Percentiles rank a stretch among this genome's conserved stretches.
Evolutionary conservation across 2,329 filamentous ascomycete genomes (phyloP).

Genomic region (Penicillium sp.): DNA sequence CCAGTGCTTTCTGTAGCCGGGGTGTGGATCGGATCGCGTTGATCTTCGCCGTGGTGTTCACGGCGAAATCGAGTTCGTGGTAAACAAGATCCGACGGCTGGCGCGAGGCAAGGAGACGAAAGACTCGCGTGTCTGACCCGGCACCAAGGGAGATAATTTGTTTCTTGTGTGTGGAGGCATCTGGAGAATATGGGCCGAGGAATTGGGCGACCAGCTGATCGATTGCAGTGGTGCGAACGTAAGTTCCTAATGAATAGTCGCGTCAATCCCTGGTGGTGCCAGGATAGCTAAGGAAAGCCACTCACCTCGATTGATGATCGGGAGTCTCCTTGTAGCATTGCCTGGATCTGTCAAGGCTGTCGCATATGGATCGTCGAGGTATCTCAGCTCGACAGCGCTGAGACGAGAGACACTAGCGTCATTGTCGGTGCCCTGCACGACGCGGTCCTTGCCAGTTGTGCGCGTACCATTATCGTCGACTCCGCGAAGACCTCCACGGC

Average conservation of each 20-base stretch:
- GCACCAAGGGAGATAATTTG: slow-evolving; percentile 93
- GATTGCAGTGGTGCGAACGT: slow-evolving; percentile 81
- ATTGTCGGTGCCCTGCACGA: slow-evolving; percentile 85
- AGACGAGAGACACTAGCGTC: slow-evolving; percentile 87
- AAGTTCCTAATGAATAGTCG: slow-evolving; percentile 64
- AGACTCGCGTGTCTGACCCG: slow-evolving; percentile 87
- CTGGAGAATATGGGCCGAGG: slow-evolving; percentile 47
- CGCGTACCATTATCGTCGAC: slow-evolving; percentile 28
- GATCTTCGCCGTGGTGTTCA: slow-evolving; percentile 70
- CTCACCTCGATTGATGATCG: slow-evolving; percentile 89
- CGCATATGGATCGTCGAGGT: slow-evolving; percentile 80
- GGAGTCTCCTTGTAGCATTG: slow-evolving; percentile 64
- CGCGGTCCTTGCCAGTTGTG: slow-evolving; percentile 61
- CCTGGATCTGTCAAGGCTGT: slow-evolving; percentile 61
- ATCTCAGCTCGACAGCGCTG: slow-evolving; percentile 83
- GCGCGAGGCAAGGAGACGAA: slow-evolving; percentile 63
- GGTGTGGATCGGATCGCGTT: slow-evolving; percentile 37
- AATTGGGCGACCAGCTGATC: slow-evolving; percentile 76
- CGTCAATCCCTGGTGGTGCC: slow-evolving; percentile 35
- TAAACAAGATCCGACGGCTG: slow-evolving; percentile 63
- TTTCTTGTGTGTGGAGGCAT: slow-evolving; percentile 31
- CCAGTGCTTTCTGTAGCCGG: slow-evolving; percentile 32
- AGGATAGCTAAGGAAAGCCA: slow-evolving; percentile 7
- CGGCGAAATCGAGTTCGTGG: slow-evolving; percentile 88
- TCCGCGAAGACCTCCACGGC: slow-evolving; percentile 34